These are phyloP conservation scores for Fusarium solani-melongenae DNA, from an alignment of 2,329 filamentous ascomycete genomes.

Conservation along the genomic window DNA sequence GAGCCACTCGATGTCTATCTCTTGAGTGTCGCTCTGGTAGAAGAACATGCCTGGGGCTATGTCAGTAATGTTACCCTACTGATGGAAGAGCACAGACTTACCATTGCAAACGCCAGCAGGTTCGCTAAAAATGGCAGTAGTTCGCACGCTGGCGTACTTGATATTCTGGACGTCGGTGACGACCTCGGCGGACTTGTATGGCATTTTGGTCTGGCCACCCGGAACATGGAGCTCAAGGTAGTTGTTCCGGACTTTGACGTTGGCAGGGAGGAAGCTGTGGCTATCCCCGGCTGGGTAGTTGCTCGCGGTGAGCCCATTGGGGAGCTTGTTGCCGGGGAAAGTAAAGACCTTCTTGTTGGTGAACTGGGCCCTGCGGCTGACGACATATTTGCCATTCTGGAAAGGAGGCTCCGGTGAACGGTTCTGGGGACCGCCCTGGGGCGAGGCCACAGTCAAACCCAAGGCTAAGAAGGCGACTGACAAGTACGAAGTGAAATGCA, in stretches of 20 bases:
- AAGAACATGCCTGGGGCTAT: conserved; percentile 43
- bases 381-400: conserved; percentile 38
- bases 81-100: not conserved
- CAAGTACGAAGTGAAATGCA: conserved; percentile 34
- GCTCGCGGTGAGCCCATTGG: conserved; percentile 37
- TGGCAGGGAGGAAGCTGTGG: conserved; percentile 19
- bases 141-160: conserved; percentile 45
- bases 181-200: conserved; percentile 41
- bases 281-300: conserved; percentile 28
- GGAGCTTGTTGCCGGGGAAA: conserved; percentile 37
- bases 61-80: not conserved
- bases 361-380: conserved; percentile 31
- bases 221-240: conserved; percentile 45
- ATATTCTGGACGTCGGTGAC: conserved; percentile 42
- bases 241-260: conserved; percentile 38
- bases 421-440: conserved; percentile 6
- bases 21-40: conserved; percentile 42
- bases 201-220: conserved; percentile 40
- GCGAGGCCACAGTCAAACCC: conserved; percentile 22
- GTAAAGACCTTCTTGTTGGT: conserved; percentile 38
- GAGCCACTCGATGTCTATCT: conserved; percentile 49
- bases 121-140: conserved; percentile 44
- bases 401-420: conserved; percentile 31
- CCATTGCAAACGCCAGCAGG: conserved; percentile 47
- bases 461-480: conserved; percentile 21